Evolutionary conservation across 257 asterid genomes (phyloP).

Genomic region (Fraxinus cuspidata): DNA sequence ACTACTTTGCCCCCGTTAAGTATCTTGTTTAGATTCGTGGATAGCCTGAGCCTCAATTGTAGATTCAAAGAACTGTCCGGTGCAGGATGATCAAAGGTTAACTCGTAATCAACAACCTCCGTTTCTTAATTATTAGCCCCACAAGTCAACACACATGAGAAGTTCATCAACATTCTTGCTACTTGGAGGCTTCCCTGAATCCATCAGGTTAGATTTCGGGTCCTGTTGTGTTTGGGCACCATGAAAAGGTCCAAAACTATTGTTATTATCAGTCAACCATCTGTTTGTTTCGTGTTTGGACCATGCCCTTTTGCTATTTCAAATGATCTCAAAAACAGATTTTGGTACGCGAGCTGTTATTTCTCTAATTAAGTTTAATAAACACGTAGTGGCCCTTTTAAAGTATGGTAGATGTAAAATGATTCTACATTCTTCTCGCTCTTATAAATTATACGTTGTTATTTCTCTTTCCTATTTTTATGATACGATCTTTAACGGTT

Average conservation of each 20-base stretch:
- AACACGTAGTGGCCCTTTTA: background rate
- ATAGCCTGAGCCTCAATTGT: too few species aligned
- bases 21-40: too few species aligned
- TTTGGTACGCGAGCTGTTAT: background rate
- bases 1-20: constrained; percentile 54
- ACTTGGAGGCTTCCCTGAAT: constrained; percentile 65
- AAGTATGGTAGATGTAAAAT: too few species aligned
- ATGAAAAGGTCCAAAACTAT: constrained; percentile 26
- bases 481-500: too few species aligned
- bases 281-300: too few species aligned
- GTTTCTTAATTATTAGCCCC: constrained; percentile 51
- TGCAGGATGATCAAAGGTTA: constrained; percentile 21
- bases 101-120: constrained; percentile 39
- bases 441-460: too few species aligned
- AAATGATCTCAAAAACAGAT: too few species aligned
- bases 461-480: too few species aligned
- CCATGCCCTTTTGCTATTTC: too few species aligned
- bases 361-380: background rate
- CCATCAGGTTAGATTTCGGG: constrained; percentile 38
- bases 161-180: constrained; percentile 95
- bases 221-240: constrained; percentile 36
- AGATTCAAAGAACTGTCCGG: too few species aligned
- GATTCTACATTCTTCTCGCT: too few species aligned
- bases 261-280: background rate
- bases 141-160: constrained; percentile 65